Conservation (phyloP, 2,329 filamentous ascomycete species). For the Juglanconis sp. region DNA sequence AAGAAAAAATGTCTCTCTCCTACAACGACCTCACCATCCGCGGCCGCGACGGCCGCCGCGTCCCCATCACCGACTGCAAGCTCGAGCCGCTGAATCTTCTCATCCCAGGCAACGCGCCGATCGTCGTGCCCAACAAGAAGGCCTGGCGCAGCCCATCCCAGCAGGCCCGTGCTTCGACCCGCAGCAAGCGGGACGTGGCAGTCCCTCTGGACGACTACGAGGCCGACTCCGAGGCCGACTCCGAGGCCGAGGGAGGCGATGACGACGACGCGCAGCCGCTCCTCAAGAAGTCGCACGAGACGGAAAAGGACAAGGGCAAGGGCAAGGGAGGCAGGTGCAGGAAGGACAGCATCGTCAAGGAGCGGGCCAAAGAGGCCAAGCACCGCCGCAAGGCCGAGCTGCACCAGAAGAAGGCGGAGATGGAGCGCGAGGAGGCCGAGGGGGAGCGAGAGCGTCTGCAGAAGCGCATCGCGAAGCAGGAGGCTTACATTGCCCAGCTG, state of each 20-base stretch:
- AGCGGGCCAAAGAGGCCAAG: background rate
- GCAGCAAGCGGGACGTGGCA: background rate
- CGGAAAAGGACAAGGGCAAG: constrained; percentile 1
- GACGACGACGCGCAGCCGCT: constrained; percentile 6
- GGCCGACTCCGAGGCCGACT: background rate
- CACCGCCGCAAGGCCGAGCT: constrained; percentile 1
- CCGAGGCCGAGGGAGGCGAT: background rate
- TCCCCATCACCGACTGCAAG: constrained; percentile 8
- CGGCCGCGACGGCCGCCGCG: constrained; percentile 1
- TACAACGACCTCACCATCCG: constrained; percentile 1
- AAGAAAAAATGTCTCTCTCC: background rate
- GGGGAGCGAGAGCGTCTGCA: constrained; percentile 4
- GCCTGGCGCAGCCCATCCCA: constrained; percentile 4
- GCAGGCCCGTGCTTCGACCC: background rate
- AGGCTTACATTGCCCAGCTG: constrained; percentile 9
- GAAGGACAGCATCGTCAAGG: constrained; percentile 5
- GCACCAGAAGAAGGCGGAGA: constrained; percentile 4
- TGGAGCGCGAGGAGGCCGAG: constrained; percentile 2
- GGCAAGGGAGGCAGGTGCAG: background rate
- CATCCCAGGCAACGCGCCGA: constrained; percentile 11
- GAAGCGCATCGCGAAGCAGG: constrained; percentile 1
- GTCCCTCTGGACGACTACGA: background rate
- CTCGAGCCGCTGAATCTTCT: constrained; percentile 15
- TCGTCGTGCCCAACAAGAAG: constrained; percentile 14
- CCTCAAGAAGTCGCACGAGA: background rate